Percentiles rank a stretch among this genome's conserved stretches.
Evolutionary conservation across 129 eudicot genomes (phyloP).

Genomic region (Gnaphalium uliginosum): DNA sequence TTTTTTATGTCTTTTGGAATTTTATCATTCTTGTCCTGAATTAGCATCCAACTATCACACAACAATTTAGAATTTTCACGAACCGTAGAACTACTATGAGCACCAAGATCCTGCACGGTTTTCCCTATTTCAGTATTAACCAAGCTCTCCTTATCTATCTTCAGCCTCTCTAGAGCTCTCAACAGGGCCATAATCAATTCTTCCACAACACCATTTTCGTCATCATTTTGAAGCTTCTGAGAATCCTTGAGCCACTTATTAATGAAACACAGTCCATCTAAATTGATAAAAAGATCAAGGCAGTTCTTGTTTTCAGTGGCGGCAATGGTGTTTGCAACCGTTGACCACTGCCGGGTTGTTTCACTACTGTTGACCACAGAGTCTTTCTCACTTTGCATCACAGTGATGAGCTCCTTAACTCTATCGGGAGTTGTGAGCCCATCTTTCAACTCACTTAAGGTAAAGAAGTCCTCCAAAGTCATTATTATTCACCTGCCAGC

Average conservation of each 20-base stretch:
- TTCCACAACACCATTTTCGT: conserved; percentile 38
- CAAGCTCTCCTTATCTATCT: conserved; percentile 35
- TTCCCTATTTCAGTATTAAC: conserved; percentile 44
- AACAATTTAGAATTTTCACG: conserved; percentile 52
- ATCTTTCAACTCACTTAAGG: conserved; percentile 64
- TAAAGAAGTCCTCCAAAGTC: conserved; percentile 73
- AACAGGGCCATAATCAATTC: conserved; percentile 49
- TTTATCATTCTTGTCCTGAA: conserved; percentile 17
- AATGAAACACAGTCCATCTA: conserved; percentile 55
- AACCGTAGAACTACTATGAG: conserved; percentile 36
- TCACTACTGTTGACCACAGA: conserved; percentile 40
- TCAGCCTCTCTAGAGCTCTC: conserved; percentile 60
- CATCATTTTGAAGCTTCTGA: conserved; percentile 31
- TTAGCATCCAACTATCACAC: conserved; percentile 50
- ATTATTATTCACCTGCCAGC: conserved; percentile 38
- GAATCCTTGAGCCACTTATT: conserved; percentile 64
- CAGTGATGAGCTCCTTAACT: conserved; percentile 58
- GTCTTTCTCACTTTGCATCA: conserved; percentile 51
- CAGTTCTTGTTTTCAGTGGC: conserved; percentile 69
- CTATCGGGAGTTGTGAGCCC: conserved; percentile 70
- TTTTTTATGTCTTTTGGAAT: conserved; percentile 32
- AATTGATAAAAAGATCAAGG: conserved; percentile 61
- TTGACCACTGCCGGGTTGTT: conserved; percentile 56
- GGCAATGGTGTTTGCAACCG: conserved; percentile 59
- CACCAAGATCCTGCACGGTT: conserved; percentile 50